Conservation (phyloP, 2,329 filamentous ascomycete species). For the Aspergillaceae sp. region DNA sequence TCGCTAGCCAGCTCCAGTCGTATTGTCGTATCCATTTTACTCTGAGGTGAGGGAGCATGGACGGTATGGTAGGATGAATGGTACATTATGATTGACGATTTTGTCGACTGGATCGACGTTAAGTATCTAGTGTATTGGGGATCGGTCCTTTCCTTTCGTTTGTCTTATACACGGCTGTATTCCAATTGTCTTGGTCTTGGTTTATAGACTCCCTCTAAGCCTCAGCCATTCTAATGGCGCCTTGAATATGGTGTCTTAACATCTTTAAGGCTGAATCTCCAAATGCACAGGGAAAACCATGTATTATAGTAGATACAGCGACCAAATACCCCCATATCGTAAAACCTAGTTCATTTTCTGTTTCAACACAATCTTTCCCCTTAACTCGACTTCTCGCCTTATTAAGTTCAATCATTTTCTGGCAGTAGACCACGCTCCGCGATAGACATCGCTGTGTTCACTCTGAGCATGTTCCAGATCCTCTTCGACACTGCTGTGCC, state of each 20-base stretch:
- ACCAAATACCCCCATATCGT: neutral
- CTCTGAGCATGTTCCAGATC: neutral
- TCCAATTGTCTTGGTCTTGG: too few relatives aligned
- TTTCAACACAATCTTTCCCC: neutral
- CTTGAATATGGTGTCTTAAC: neutral
- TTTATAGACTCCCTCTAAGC: too few relatives aligned
- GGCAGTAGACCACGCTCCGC: neutral
- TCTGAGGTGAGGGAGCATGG: too few relatives aligned
- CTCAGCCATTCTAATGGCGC: too few relatives aligned
- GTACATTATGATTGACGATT: too few relatives aligned
- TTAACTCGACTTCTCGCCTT: neutral
- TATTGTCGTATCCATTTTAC: too few relatives aligned
- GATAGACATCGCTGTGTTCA: constrained; percentile 1
- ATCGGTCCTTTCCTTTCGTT: too few relatives aligned
- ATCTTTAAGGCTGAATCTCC: neutral
- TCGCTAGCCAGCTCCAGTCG: too few relatives aligned
- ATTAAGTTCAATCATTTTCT: neutral
- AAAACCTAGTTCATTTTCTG: neutral
- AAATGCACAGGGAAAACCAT: neutral
- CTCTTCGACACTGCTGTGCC: neutral
- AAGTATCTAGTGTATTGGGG: too few relatives aligned
- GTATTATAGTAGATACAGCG: neutral
- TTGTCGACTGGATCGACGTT: too few relatives aligned
- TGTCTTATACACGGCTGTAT: too few relatives aligned
- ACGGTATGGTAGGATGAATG: too few relatives aligned